Evolutionary conservation across 192 early-diverging fungal genomes (phyloP).

Genomic region (Linnemannia exigua): DNA sequence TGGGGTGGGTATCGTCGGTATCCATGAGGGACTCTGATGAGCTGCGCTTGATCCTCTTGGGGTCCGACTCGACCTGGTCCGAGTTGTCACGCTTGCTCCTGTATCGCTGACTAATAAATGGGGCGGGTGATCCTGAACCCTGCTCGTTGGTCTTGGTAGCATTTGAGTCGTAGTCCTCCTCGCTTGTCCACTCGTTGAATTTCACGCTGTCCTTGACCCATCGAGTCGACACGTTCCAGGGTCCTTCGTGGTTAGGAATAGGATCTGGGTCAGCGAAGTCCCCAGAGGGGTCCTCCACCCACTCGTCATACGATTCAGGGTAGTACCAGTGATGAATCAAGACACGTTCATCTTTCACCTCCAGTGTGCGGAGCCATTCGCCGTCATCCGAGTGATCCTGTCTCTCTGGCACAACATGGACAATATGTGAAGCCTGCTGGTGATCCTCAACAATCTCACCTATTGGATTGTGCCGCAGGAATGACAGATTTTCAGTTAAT

Average conservation of each 20-base stretch:
- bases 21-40: slow-evolving; percentile 47
- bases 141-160: background rate
- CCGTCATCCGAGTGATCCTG: slow-evolving; percentile 53
- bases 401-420: slow-evolving; percentile 47
- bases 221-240: slow-evolving; percentile 74
- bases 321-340: slow-evolving; percentile 84
- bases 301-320: slow-evolving; percentile 85
- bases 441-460: slow-evolving; percentile 40
- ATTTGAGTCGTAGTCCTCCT: slow-evolving; percentile 82
- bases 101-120: slow-evolving; percentile 28
- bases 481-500: background rate
- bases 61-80: slow-evolving; percentile 18
- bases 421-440: slow-evolving; percentile 61
- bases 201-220: slow-evolving; percentile 83
- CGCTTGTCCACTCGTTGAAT: slow-evolving; percentile 87
- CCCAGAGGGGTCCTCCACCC: slow-evolving; percentile 69
- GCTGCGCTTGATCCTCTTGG: slow-evolving; percentile 54
- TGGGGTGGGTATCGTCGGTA: slow-evolving; percentile 15
- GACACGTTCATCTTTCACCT: slow-evolving; percentile 69
- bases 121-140: background rate
- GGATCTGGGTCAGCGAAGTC: slow-evolving; percentile 70
- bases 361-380: slow-evolving; percentile 70
- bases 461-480: slow-evolving; percentile 16
- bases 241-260: slow-evolving; percentile 70
- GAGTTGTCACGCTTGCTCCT: slow-evolving; percentile 51